A percentile compares a stretch with the other conserved stretches of the same genome.
These are phyloP conservation scores for Alternaria sp. DNA, from an alignment of 2,329 filamentous ascomycete species.

Conservation along the genomic window DNA sequence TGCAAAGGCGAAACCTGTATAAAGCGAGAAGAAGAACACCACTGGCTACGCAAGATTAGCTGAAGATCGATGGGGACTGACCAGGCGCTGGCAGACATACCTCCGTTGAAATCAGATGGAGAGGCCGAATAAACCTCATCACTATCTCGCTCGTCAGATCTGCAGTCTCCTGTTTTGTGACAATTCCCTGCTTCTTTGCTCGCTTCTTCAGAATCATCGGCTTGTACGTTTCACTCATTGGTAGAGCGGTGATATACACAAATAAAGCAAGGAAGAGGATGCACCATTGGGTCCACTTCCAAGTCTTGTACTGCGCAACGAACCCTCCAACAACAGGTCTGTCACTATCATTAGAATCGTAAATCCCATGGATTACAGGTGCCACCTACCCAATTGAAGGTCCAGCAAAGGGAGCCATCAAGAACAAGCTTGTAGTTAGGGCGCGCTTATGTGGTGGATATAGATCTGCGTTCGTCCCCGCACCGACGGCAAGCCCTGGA, in stretches of 20 bases:
- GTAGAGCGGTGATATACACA: constrained; percentile 50
- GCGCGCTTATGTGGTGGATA: constrained; percentile 47
- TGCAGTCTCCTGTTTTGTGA: constrained; percentile 1
- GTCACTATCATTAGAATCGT: background rate
- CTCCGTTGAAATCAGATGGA: constrained; percentile 56
- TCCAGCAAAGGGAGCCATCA: constrained; percentile 55
- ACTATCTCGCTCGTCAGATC: constrained; percentile 42
- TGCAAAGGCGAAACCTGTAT: constrained; percentile 48
- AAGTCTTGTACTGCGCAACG: constrained; percentile 56
- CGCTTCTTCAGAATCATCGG: constrained; percentile 55
- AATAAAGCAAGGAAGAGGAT: constrained; percentile 53
- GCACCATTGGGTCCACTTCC: constrained; percentile 57
- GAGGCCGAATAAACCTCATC: constrained; percentile 59
- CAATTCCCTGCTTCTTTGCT: constrained; percentile 36
- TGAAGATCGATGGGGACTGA: background rate
- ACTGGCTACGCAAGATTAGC: constrained; percentile 32
- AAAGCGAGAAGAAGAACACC: constrained; percentile 47
- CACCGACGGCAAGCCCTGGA: constrained; percentile 60
- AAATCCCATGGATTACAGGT: background rate
- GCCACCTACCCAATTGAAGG: constrained; percentile 47
- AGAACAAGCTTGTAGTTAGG: constrained; percentile 46
- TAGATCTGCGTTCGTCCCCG: constrained; percentile 54
- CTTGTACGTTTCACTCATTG: constrained; percentile 66
- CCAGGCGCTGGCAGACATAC: constrained; percentile 20
- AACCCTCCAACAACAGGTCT: constrained; percentile 57